Evolutionary conservation across 2,329 filamentous ascomycete genomes (phyloP), one percentile per base, ranked within the genome.

Genomic region (Aspergillus arachidicola): DNA sequence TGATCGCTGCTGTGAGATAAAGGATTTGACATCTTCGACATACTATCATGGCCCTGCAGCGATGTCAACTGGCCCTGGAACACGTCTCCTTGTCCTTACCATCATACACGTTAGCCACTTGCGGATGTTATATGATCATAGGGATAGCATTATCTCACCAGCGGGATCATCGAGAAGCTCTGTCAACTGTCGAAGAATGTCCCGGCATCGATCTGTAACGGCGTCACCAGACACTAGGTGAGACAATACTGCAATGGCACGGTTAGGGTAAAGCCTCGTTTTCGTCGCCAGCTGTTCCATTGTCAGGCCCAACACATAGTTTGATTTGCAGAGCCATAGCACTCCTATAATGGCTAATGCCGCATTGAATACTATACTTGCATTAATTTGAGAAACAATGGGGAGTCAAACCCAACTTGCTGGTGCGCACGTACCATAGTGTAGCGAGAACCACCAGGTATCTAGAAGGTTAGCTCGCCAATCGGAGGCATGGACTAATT

Each of bases 401-500:
- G 19, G 6, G 6, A 41, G 4, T 2, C 16, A 19, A 46, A 11
- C 11, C 9, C 2, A 4, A 3, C 4, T 50, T 60, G 4, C 51
- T 58, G 41, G 34, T 11, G 43, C 11, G 6, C 21, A 59, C 71
- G 55, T 68, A 77, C 76, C 72, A 64, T 77, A 77, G 59, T 76
- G 74, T 32, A 77, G 61, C 30, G 76, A 71, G 66, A 72, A 70
- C 69, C 72, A 71, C 75, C 76, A 73, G 38, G 76, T 68, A 6
- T 72, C 73, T 23, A 77, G 46, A 30, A 76, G 62, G 45, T 68
- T 66, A 55, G 60, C 32, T 68, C 59, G 38, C 63, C 69, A 63
- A 36, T 66, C 68, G 4, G 64, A 53, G 3, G 68, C 64, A 3
- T 64, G 61, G 2, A 71, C 62, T 4, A 72, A 48, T 1, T 62